phyloP scores from a whole-genome alignment of 2,329 filamentous ascomycete species.

The Ascochyta koolunga region DNA sequence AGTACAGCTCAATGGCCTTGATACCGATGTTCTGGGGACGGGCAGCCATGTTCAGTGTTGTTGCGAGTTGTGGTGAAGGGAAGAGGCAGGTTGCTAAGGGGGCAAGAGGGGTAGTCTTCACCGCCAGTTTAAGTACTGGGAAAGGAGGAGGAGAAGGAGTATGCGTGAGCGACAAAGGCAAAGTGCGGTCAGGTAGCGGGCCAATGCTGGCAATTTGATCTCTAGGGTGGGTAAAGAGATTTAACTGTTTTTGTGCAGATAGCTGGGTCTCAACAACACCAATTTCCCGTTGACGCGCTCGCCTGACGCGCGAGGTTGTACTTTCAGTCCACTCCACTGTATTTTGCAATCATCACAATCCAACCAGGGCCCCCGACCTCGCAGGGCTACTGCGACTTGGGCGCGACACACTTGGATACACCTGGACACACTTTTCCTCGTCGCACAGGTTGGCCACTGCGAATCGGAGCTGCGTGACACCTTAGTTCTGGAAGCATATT shows the following conservation, averaged over 20 bases:
- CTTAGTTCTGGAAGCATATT: slow-evolving; percentile 17
- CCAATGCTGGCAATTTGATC: slow-evolving; percentile 34
- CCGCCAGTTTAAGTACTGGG: slow-evolving; percentile 46
- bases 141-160: slow-evolving; percentile 26
- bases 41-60: slow-evolving; percentile 48
- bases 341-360: slow-evolving; percentile 3
- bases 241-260: slow-evolving; percentile 35
- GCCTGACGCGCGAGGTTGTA: slow-evolving; percentile 6
- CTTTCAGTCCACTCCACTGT: slow-evolving; percentile 16
- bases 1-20: slow-evolving; percentile 62
- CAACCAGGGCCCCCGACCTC: neutral
- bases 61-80: slow-evolving; percentile 21
- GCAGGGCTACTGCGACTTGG: slow-evolving; percentile 2
- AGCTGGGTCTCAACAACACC: slow-evolving; percentile 36
- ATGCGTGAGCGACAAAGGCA: slow-evolving; percentile 39
- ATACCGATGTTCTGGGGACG: slow-evolving; percentile 59
- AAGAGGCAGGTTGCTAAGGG: slow-evolving; percentile 24
- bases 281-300: slow-evolving; percentile 26
- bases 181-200: slow-evolving; percentile 46
- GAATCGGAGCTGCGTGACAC: slow-evolving; percentile 23
- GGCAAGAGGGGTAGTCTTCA: slow-evolving; percentile 33
- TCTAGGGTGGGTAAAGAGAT: slow-evolving; percentile 24
- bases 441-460: slow-evolving; percentile 17
- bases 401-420: neutral
- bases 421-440: neutral